Conservation (phyloP, 371 early-diverging fungal genomes). For the Cokeromyces recurvatus region DNA sequence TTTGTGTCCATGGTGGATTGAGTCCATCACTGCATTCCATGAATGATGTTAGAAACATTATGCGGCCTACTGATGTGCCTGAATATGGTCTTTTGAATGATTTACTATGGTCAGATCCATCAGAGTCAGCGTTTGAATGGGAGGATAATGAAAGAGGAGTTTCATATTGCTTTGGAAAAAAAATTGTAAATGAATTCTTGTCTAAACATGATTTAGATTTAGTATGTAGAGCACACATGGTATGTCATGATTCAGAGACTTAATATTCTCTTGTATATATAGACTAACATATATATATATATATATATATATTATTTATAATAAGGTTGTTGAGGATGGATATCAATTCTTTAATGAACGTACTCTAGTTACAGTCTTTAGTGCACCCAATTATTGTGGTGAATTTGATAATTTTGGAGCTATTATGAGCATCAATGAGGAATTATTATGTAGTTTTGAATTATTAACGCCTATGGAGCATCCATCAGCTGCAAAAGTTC, state of each 20-base stretch:
- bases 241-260: slow-evolving; percentile 15
- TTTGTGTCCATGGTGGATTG: slow-evolving; percentile 98
- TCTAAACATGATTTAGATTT: slow-evolving; percentile 78
- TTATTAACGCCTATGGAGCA: slow-evolving; percentile 42
- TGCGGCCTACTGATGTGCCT: slow-evolving; percentile 95
- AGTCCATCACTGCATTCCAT: slow-evolving; percentile 80
- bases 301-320: slow-evolving; percentile 61
- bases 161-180: slow-evolving; percentile 90
- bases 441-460: slow-evolving; percentile 89
- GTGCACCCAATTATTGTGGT: no score
- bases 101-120: slow-evolving; percentile 91
- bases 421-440: slow-evolving; percentile 95
- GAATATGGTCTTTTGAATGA: slow-evolving; percentile 87
- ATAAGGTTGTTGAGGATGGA: slow-evolving; percentile 96
- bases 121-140: slow-evolving; percentile 80
- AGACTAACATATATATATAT: no score
- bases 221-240: slow-evolving; percentile 95
- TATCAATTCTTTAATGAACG: slow-evolving; percentile 98
- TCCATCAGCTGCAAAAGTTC: slow-evolving; percentile 18
- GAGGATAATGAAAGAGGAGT: slow-evolving; percentile 99
- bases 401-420: slow-evolving; percentile 97
- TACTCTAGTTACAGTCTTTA: slow-evolving; percentile 92
- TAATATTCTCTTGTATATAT: no score
- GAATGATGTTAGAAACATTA: slow-evolving; percentile 91
- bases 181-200: slow-evolving; percentile 86